phyloP scores from a whole-genome alignment of 2,329 filamentous ascomycete genomes.

The Zelopaecilomyces penicillatus region DNA sequence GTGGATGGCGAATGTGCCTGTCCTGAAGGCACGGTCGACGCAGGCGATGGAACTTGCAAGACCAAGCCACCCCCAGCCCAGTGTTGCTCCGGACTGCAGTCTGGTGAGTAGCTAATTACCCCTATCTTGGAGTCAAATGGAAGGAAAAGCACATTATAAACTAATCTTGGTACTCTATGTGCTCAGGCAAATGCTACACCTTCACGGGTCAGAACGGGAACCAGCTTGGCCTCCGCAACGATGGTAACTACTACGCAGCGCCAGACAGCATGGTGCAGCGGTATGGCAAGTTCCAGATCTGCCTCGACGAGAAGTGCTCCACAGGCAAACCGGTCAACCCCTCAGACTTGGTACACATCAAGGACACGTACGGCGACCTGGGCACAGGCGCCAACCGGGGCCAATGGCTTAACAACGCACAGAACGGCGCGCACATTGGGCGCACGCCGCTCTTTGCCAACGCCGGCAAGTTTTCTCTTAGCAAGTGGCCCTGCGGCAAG shows the following conservation, averaged over 20 bases:
- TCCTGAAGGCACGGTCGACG: constrained; percentile 6
- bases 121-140: neutral
- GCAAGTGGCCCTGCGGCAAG: constrained; percentile 14
- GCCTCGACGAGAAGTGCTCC: constrained; percentile 10
- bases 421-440: constrained; percentile 9
- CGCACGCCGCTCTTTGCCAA: constrained; percentile 7
- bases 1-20: constrained; percentile 11
- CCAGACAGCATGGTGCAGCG: constrained; percentile 11
- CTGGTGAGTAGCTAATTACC: neutral
- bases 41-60: constrained; percentile 7
- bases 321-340: constrained; percentile 8
- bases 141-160: neutral
- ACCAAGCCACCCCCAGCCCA: neutral
- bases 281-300: constrained; percentile 14
- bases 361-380: constrained; percentile 10
- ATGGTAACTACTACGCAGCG: constrained; percentile 9
- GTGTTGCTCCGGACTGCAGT: constrained; percentile 2
- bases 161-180: neutral
- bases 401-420: constrained; percentile 12
- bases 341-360: constrained; percentile 7
- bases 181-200: constrained; percentile 11
- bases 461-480: constrained; percentile 12
- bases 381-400: constrained; percentile 8
- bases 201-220: constrained; percentile 10
- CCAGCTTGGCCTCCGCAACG: constrained; percentile 7